Percentiles rank a stretch among this genome's conserved stretches.
Evolutionary conservation across 257 asterid species (phyloP).

Genomic region (Eucommia ulmoides): DNA sequence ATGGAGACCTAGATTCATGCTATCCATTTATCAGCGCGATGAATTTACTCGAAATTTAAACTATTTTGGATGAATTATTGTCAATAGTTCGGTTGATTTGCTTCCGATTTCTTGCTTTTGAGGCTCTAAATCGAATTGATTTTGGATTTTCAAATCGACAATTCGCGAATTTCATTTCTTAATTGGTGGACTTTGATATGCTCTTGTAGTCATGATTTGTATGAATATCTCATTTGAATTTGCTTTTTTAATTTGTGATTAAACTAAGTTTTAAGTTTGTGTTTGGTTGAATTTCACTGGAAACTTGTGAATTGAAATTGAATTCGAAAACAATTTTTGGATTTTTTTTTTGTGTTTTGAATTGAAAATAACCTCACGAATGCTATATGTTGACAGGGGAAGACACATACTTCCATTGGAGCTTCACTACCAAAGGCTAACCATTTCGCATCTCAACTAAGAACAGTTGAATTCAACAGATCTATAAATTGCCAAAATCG

Average conservation of each 20-base stretch:
- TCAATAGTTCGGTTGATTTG: no score
- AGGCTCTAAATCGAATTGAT: no score
- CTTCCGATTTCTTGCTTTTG: no score
- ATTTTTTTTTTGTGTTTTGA: not conserved
- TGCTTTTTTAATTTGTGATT: not conserved
- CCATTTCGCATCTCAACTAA: constrained; percentile 14
- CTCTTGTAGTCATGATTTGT: no score
- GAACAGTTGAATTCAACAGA: constrained; percentile 16
- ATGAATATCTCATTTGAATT: not conserved
- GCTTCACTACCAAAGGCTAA: constrained; percentile 17
- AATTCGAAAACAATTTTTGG: not conserved
- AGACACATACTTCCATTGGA: not conserved
- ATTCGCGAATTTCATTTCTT: no score
- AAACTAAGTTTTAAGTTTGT: not conserved
- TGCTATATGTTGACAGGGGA: not conserved
- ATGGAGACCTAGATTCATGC: no score
- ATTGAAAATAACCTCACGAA: not conserved
- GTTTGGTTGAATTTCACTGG: not conserved
- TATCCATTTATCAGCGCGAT: no score
- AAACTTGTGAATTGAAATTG: not conserved
- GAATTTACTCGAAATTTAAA: no score
- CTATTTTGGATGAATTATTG: no score
- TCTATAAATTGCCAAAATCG: constrained; percentile 15
- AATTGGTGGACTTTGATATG: no score
- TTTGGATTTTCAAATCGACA: no score